Evolutionary conservation across 768 basidiomycete genomes (phyloP), one percentile per base, ranked within the genome.

Genomic region (Gymnopilus dilepis): DNA sequence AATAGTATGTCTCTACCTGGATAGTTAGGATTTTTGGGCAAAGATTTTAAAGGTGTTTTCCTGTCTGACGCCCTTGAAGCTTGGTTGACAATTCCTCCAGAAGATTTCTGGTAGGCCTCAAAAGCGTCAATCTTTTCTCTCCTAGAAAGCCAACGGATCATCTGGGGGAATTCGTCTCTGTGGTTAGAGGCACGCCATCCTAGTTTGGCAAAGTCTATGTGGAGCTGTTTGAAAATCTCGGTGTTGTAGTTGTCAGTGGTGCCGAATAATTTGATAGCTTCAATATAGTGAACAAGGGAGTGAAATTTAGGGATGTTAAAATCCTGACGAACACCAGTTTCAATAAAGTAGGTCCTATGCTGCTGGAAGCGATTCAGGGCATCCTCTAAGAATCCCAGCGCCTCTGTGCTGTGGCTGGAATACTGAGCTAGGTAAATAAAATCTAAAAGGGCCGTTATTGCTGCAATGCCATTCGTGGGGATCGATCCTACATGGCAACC

Each of bases 401-500:
- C 65, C 56, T 53, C 12, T 67, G 64, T 56, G n/a, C n/a, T 40
- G 13, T 40, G 38, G n/a, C 6, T 40, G 12, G 38, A 3, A 40
- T 40, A 40, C 38, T 40, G 38, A 3, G 38, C 38, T 15, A 40
- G 5, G 38, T 40, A 40, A n/a, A 40, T 40, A 15, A 40, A 40
- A 38, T 65, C 67, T 61, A 24, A 48, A 9, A 76, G n/a, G 0
- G 71, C 69, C 2, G 58, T 64, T 21, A 67, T 60, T 3, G 60
- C 69, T 17, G 50, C 56, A 4, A 67, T 65, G 3, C 55, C 62
- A 6, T 65, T 9, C 19, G 21, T 26, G 13, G 66, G 50, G 22
- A 69, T 45, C 34, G 21, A 33, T 1, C 73, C 75, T 24, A 72
- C 64, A 0, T 78, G 57, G 47, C 74, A 67, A 0, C 67, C 69